Evolutionary conservation across 768 basidiomycete species (phyloP).

Genomic region (Leccinum incarnatum): DNA sequence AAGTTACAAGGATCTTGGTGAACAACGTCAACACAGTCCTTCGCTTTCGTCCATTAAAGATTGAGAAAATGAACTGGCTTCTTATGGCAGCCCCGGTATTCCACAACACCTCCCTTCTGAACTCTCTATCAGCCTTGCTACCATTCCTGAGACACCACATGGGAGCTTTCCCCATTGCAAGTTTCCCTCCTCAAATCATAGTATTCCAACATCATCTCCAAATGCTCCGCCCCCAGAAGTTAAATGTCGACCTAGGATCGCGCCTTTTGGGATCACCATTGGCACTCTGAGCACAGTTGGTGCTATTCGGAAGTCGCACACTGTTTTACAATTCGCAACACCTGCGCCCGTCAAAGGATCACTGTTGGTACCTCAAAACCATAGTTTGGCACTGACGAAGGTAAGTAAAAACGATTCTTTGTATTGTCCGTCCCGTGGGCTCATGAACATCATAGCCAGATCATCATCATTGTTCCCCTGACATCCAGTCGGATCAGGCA

Average conservation of each 20-base stretch:
- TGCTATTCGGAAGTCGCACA: not conserved
- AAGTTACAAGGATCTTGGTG: not conserved
- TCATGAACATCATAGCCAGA: no score
- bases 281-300: not conserved
- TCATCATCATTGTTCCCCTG: no score
- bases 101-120: not conserved
- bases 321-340: not conserved
- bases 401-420: no score
- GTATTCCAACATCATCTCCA: no score
- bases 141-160: not conserved
- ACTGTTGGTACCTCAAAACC: not conserved
- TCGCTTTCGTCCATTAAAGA: not conserved
- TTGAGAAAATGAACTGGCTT: not conserved
- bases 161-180: not conserved
- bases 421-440: no score
- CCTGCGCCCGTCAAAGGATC: not conserved
- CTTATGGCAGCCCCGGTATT: not conserved
- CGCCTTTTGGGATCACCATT: not conserved
- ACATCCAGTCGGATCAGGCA: not conserved
- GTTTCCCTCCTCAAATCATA: no score
- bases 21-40: not conserved
- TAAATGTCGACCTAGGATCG: no score
- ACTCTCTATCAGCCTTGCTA: not conserved
- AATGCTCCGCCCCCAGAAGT: no score
- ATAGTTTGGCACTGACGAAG: no score